phyloP scores from a whole-genome alignment of 495 filamentous ascomycete genomes.

The Aspergillus cristatus region DNA sequence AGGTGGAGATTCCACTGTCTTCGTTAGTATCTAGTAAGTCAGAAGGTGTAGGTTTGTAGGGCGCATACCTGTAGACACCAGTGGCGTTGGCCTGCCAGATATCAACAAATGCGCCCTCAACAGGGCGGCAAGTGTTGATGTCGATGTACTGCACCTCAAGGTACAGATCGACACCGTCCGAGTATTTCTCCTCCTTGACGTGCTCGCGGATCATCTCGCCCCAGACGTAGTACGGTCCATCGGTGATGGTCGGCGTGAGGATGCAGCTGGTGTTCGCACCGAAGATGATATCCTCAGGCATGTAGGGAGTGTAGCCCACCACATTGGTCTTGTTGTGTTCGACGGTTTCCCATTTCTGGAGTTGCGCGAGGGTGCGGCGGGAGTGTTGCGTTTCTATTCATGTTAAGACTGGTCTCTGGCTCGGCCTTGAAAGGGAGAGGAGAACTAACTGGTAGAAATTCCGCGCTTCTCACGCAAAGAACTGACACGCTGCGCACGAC shows the following conservation, averaged over 20 bases:
- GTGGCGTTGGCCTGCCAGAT: constrained; percentile 38
- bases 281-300: constrained; percentile 35
- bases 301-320: constrained; percentile 13
- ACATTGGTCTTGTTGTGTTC: constrained; percentile 30
- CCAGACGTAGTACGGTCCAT: constrained; percentile 47
- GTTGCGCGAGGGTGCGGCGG: constrained; percentile 20
- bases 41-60: neutral
- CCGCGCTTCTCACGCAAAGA: constrained; percentile 41
- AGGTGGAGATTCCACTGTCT: constrained; percentile 22
- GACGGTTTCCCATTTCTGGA: constrained; percentile 46
- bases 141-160: constrained; percentile 43
- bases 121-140: constrained; percentile 26
- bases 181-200: constrained; percentile 31
- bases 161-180: constrained; percentile 34
- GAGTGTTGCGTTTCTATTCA: constrained; percentile 19
- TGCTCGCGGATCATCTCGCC: constrained; percentile 39
- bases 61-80: constrained; percentile 41
- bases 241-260: constrained; percentile 42
- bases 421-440: neutral
- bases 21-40: neutral
- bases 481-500: constrained; percentile 27
- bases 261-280: constrained; percentile 45
- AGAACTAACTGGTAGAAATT: constrained; percentile 34
- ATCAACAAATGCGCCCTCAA: constrained; percentile 25
- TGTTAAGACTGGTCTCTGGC: neutral